phyloP scores from a whole-genome alignment of 2,329 filamentous ascomycete genomes.

The Aspergillus proliferans region DNA sequence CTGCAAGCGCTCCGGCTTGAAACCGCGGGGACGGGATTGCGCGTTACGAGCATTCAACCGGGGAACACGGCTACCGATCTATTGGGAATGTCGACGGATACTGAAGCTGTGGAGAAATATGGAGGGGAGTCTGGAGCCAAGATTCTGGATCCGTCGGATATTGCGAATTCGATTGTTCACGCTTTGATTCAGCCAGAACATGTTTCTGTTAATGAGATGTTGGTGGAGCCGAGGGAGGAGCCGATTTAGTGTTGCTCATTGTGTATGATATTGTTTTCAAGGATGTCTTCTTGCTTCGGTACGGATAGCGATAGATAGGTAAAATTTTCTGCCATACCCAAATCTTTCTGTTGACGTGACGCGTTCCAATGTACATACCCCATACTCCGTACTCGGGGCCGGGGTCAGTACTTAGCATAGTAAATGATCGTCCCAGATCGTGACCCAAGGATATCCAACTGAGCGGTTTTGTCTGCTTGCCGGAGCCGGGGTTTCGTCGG shows the following conservation, averaged over 20 bases:
- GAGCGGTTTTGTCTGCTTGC: neutral
- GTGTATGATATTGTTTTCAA: neutral
- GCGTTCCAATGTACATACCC: too few species aligned
- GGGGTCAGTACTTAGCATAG: neutral
- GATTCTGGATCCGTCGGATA: constrained; percentile 67
- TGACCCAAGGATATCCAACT: neutral
- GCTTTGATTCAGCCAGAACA: constrained; percentile 68
- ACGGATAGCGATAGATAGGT: neutral
- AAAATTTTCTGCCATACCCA: neutral
- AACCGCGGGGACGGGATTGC: constrained; percentile 65
- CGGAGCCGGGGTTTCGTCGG: neutral
- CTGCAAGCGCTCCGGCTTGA: constrained; percentile 69
- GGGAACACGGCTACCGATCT: constrained; percentile 71
- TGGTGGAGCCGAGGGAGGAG: constrained; percentile 72
- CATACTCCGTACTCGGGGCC: too few species aligned
- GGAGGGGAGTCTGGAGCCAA: constrained; percentile 69
- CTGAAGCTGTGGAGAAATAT: constrained; percentile 71
- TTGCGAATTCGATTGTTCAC: constrained; percentile 67
- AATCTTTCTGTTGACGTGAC: too few species aligned
- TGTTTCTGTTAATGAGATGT: constrained; percentile 71
- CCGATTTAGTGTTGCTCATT: constrained; percentile 50
- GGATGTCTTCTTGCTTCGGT: neutral
- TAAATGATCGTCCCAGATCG: neutral
- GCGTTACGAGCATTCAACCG: constrained; percentile 70
- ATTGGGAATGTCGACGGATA: constrained; percentile 66